Conservation (phyloP, 495 filamentous ascomycete species). For the Penicillium herquei region DNA sequence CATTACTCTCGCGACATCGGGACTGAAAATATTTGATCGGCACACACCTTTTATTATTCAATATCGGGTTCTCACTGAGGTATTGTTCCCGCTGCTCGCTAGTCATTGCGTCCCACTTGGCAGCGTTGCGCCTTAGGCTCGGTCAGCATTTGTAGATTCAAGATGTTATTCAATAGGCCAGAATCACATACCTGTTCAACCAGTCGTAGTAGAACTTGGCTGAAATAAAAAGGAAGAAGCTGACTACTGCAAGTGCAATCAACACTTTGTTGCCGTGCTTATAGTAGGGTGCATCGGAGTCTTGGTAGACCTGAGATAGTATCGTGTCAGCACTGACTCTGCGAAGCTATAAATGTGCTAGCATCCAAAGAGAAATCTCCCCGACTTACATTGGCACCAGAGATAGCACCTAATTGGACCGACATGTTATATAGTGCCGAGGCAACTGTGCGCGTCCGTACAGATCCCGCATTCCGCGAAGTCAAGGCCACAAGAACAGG, state of each 20-base stretch:
- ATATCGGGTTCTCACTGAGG: slow-evolving; percentile 57
- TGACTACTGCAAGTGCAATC: slow-evolving; percentile 25
- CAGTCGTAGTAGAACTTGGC: slow-evolving; percentile 52
- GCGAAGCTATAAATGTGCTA: background rate
- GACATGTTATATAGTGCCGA: slow-evolving; percentile 70
- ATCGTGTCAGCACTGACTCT: background rate
- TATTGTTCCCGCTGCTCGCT: slow-evolving; percentile 59
- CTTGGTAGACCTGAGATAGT: slow-evolving; percentile 53
- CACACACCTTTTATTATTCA: slow-evolving; percentile 62
- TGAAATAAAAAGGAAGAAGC: background rate
- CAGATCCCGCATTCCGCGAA: slow-evolving; percentile 60
- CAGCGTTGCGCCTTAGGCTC: slow-evolving; percentile 27
- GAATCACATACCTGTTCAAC: slow-evolving; percentile 45
- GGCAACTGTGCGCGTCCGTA: slow-evolving; percentile 60
- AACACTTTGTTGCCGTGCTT: slow-evolving; percentile 62
- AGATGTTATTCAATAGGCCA: background rate
- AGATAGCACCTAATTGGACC: slow-evolving; percentile 61
- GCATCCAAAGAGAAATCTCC: background rate
- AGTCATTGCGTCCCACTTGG: slow-evolving; percentile 57
- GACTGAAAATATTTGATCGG: no score
- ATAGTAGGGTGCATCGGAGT: slow-evolving; percentile 62
- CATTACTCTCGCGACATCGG: no score
- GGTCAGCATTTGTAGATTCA: slow-evolving; percentile 1
- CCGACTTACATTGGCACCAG: slow-evolving; percentile 48
- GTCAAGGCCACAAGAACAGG: slow-evolving; percentile 67